Evolutionary conservation across 2,329 filamentous ascomycete species (phyloP).

Genomic region (Colletotrichum liaoningense): DNA sequence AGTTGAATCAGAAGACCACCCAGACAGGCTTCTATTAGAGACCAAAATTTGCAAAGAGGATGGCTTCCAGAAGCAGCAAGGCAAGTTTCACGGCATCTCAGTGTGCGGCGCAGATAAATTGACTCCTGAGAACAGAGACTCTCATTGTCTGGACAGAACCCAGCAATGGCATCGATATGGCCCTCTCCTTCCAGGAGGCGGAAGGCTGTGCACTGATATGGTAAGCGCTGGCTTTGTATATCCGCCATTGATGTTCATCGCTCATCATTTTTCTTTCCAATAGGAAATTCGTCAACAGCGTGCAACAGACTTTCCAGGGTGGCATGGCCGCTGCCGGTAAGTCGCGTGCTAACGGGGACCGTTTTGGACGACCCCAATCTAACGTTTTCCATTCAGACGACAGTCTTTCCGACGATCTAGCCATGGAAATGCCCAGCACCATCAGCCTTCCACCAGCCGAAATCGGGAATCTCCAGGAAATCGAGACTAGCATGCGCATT

Average conservation of each 20-base stretch:
- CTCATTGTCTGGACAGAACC: slow-evolving; percentile 98
- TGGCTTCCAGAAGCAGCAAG: slow-evolving; percentile 98
- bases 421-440: slow-evolving; percentile 77
- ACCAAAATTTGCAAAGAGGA: slow-evolving; percentile 93
- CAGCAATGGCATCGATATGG: slow-evolving; percentile 89
- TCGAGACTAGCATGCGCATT: slow-evolving; percentile 85
- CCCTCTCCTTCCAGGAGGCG: slow-evolving; percentile 96
- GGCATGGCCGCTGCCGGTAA: slow-evolving; percentile 72
- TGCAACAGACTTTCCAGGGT: slow-evolving; percentile 79
- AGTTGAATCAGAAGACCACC: slow-evolving; percentile 94
- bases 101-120: slow-evolving; percentile 43
- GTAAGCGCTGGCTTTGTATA: slow-evolving; percentile 59
- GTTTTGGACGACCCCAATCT: slow-evolving; percentile 37
- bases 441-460: slow-evolving; percentile 83
- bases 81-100: slow-evolving; percentile 58
- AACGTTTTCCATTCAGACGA: slow-evolving; percentile 70
- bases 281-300: slow-evolving; percentile 91
- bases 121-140: slow-evolving; percentile 73
- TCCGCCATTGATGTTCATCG: background rate
- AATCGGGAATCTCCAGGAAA: slow-evolving; percentile 84
- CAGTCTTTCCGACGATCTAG: slow-evolving; percentile 84
- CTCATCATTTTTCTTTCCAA: slow-evolving; percentile 18
- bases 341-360: slow-evolving; percentile 33
- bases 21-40: slow-evolving; percentile 84
- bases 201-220: slow-evolving; percentile 95